Conservation (phyloP, 129 eudicot species). For the Chrysanthemum lavandulifolium region DNA sequence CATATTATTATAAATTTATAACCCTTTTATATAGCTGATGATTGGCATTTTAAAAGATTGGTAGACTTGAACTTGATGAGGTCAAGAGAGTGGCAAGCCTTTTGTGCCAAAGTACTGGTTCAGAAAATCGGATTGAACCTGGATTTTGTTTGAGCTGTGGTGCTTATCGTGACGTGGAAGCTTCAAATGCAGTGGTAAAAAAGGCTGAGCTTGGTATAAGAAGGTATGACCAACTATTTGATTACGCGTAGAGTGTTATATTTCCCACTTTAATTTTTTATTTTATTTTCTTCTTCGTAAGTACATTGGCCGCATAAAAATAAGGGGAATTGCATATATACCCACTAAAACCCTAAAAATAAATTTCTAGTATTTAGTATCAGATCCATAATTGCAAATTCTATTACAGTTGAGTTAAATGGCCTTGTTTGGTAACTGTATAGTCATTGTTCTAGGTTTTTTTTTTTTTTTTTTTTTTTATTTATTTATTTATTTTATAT, state of each 20-base stretch:
- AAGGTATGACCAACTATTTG: constrained; percentile 40
- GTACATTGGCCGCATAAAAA: too few relatives aligned
- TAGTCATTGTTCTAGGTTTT: neutral
- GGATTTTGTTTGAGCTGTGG: constrained; percentile 66
- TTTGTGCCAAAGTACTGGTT: constrained; percentile 42
- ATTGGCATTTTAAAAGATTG: constrained; percentile 34
- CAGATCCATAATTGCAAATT: too few relatives aligned
- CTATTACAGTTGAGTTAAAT: too few relatives aligned
- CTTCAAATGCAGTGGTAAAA: constrained; percentile 36
- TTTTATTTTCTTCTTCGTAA: neutral
- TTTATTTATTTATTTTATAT: too few relatives aligned
- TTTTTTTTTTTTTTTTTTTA: too few relatives aligned
- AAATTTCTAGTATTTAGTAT: too few relatives aligned
- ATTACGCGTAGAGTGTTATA: neutral
- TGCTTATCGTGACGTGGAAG: constrained; percentile 43
- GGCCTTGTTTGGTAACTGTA: neutral
- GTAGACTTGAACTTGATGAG: constrained; percentile 32
- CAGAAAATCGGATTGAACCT: constrained; percentile 34
- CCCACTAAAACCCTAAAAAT: too few relatives aligned
- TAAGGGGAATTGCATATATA: too few relatives aligned
- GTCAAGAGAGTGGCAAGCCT: constrained; percentile 43
- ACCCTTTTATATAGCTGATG: constrained; percentile 15
- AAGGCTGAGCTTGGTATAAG: constrained; percentile 37
- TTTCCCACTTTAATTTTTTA: neutral
- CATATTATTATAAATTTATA: neutral